Conservation (phyloP, 2,329 filamentous ascomycete genomes). For the Apiospora sp. region DNA sequence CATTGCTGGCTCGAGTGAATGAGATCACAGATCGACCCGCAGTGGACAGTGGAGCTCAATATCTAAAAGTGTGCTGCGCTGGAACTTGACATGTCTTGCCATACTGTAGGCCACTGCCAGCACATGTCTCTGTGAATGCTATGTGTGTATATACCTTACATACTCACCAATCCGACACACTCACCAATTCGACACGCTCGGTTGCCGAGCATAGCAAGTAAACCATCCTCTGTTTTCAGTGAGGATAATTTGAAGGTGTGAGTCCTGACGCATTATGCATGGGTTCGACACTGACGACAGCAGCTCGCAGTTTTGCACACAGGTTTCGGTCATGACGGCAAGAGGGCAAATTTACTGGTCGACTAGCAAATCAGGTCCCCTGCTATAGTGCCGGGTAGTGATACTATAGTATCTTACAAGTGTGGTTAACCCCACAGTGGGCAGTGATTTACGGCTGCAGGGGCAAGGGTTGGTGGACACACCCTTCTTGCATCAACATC, state of each 20-base stretch:
- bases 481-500: neutral
- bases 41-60: neutral
- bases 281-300: neutral
- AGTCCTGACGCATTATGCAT: neutral
- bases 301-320: neutral
- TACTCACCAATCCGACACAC: neutral
- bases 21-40: slow-evolving; percentile 17
- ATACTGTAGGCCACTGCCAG: neutral
- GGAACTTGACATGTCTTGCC: no score
- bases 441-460: slow-evolving; percentile 17
- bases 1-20: slow-evolving; percentile 20
- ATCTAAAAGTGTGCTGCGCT: neutral
- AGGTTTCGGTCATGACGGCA: slow-evolving; percentile 3
- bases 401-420: slow-evolving; percentile 17
- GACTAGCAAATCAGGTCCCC: neutral
- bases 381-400: neutral
- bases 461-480: neutral
- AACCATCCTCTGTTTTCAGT: neutral
- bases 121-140: neutral
- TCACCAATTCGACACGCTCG: neutral
- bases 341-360: slow-evolving; percentile 9
- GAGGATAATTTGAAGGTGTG: neutral
- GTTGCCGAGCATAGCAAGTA: neutral
- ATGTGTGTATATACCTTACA: no score
- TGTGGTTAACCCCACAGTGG: slow-evolving; percentile 17